Base-by-base conservation (phyloP, 345 rosid genomes). In the Salix purpurea region DNA sequence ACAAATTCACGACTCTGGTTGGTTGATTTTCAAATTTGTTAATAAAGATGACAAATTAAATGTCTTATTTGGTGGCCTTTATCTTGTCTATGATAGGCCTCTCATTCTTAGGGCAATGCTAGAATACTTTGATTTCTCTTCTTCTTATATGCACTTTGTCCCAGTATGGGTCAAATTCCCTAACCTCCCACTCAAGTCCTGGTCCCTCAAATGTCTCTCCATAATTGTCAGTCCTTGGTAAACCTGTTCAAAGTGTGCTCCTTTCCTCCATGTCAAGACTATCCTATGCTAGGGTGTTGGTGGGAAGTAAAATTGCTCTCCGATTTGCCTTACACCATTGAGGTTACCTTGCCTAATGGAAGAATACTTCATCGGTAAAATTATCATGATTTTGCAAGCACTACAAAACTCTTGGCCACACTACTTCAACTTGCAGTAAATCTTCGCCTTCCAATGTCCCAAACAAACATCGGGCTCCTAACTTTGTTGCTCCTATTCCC, bases 1-100 rank as follows among this genome's bases (percentile, higher is more conserved):
- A 18, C 56, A 32, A 0, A 50, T 50, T 1, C 56, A 18, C 6
- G 9, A 0, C 0, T 18, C 0, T 0, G 56, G 56, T 5, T 50
- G 56, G 56, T 6, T 50, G 3, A 50, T 50, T 18, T 50, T 50
- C 0, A 3, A 50, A 50, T 50, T 50, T 50, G 2, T 7, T 5
- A 6, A 50, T 6, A 8, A 50, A 18, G n/a, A 6, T 1, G 3
- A 50, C 2, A 18, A 18, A 50, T 50, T 50, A 2, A 18, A 13
- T 1, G 21, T 50, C 2, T 18, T 50, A 18, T 18, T 2, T 18
- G 19, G 7, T 18, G n/a, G n/a, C n/a, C 56, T 0, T 50, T 50
- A 50, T 6, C 56, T 50, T 5, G n/a, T 50, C 1, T 50, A 50
- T 6, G 56, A 2, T 0, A 18, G 0, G 4, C 56, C 56, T 0